Evolutionary conservation across 805 yeast genomes (phyloP).

Genomic region (Kluyveromyces nonfermentans): DNA sequence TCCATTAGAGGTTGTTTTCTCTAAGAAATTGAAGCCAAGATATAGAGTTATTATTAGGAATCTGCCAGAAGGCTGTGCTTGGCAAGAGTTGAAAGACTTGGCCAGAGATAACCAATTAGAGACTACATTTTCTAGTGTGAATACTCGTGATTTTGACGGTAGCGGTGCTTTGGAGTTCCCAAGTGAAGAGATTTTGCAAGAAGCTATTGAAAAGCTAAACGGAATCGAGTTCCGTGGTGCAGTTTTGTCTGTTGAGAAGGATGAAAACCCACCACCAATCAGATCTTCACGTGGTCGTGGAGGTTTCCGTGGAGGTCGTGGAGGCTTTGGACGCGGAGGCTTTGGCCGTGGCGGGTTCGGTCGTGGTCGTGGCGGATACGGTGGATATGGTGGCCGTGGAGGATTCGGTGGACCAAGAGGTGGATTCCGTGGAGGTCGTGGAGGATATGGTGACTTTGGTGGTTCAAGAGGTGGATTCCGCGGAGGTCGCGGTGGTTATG

Average conservation of each 20-base stretch:
- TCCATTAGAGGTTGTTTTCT: conserved; percentile 35
- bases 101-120: conserved; percentile 66
- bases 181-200: conserved; percentile 63
- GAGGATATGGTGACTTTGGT: conserved; percentile 24
- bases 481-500: conserved; percentile 26
- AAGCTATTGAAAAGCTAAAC: conserved; percentile 67
- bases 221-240: conserved; percentile 63
- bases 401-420: conserved; percentile 22
- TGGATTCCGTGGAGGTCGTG: conserved; percentile 27
- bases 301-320: conserved; percentile 39
- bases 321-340: conserved; percentile 40
- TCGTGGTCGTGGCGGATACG: conserved; percentile 38
- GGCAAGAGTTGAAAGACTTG: conserved; percentile 88
- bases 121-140: conserved; percentile 49
- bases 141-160: conserved; percentile 37
- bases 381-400: conserved; percentile 27
- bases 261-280: conserved; percentile 44
- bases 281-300: conserved; percentile 35
- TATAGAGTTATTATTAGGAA: conserved; percentile 60
- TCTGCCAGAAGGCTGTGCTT: conserved; percentile 67
- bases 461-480: conserved; percentile 35
- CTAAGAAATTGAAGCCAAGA: conserved; percentile 52
- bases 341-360: conserved; percentile 35
- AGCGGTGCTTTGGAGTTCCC: conserved; percentile 40
- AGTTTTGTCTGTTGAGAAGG: conserved; percentile 68